Evolutionary conservation across 139 green algal genomes (phyloP), one percentile per base, ranked within the genome.

Genomic region (Spirogloea muscicola): DNA sequence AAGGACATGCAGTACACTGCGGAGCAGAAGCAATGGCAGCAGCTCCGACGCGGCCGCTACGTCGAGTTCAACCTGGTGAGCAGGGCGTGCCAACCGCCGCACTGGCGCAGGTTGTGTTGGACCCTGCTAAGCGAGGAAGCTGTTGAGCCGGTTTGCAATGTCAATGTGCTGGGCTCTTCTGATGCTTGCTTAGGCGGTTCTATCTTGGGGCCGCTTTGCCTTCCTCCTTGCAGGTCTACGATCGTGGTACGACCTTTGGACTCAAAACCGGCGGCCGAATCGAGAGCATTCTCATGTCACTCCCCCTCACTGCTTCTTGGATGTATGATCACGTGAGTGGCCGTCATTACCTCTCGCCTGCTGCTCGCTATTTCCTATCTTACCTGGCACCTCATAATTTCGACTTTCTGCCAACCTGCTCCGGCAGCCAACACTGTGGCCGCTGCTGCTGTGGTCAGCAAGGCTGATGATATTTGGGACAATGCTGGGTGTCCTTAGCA

Each of bases 41-140:
- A 93, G 74, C 59, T 96, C 49, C 73, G 91, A 29, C 75, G 91
- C 29, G 89, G 89, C 1, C 66, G 87, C 7, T 98, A 99, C 76
- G 94, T 97, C 6, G 94, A 99, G 87, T 99, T 97, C 88, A 99
- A 99, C 86, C 87, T 98, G 55, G 90, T 96, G 66, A 68, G 69
- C n/a, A 18, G 16, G n/a, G n/a, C n/a, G n/a, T n/a, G n/a, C n/a
- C n/a, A n/a, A n/a, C n/a, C n/a, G n/a, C n/a, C n/a, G n/a, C n/a
- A n/a, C n/a, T n/a, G n/a, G n/a, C n/a, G n/a, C n/a, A n/a, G n/a
- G n/a, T n/a, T n/a, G n/a, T n/a, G n/a, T n/a, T n/a, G n/a, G n/a
- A n/a, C n/a, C n/a, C n/a, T n/a, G n/a, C n/a, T n/a, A n/a, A n/a
- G n/a, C n/a, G n/a, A n/a, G n/a, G n/a, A n/a, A n/a, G n/a, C n/a